phyloP scores from a whole-genome alignment of 2,329 filamentous ascomycete species.

The Achaetomium macrosporum region DNA sequence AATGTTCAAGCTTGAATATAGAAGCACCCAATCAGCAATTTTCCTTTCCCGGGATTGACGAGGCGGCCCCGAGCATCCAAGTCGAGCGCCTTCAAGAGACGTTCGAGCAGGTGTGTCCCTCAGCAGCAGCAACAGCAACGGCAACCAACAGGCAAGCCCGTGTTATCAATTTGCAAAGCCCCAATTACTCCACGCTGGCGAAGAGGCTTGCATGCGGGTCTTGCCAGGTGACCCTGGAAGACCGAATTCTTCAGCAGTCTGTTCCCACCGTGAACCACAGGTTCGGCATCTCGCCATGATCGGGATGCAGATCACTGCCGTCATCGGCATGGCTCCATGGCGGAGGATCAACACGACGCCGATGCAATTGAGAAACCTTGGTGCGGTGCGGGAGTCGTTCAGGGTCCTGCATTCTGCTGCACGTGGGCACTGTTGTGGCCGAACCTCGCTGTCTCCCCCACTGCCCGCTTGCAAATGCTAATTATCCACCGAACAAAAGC shows the following conservation, averaged over 20 bases:
- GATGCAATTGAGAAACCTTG: not conserved
- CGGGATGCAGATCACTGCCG: constrained; percentile 1
- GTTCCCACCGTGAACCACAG: not conserved
- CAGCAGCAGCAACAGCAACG: not conserved
- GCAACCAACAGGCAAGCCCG: not conserved
- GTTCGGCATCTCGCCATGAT: not conserved
- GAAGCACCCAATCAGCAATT: constrained; percentile 6
- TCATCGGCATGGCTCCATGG: not conserved
- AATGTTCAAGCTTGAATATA: not conserved
- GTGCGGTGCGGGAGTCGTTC: not conserved
- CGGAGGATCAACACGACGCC: constrained; percentile 1
- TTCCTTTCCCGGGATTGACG: constrained; percentile 7
- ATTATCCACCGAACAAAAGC: constrained; percentile 36
- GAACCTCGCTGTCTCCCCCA: not conserved
- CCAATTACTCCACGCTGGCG: too few species aligned
- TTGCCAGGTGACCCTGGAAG: not conserved
- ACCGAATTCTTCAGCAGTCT: too few species aligned
- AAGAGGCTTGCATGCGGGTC: too few species aligned
- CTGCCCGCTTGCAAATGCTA: constrained; percentile 46
- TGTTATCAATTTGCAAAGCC: too few species aligned
- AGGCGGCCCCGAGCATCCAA: not conserved
- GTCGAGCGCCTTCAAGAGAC: not conserved
- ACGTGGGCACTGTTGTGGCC: not conserved
- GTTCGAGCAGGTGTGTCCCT: not conserved
- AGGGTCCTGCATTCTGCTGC: constrained; percentile 1